phyloP scores from a whole-genome alignment of 257 asterid species.

The Plantago ovata region DNA sequence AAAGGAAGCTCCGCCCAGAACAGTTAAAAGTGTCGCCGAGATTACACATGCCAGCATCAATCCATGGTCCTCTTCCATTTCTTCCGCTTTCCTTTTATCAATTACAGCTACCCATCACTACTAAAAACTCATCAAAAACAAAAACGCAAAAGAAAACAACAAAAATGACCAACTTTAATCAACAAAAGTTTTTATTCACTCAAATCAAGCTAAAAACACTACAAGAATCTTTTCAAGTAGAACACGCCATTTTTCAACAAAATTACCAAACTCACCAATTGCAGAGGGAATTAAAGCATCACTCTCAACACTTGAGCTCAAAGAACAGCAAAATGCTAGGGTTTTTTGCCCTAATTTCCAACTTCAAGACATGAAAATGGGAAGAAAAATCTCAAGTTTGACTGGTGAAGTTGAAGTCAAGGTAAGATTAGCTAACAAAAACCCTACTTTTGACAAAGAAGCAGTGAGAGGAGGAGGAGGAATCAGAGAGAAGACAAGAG shows the following conservation, averaged over 20 bases:
- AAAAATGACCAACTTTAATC: conserved; percentile 1
- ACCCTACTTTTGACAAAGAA: conserved; percentile 14
- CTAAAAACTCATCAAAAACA: background rate
- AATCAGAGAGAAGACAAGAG: too few species aligned
- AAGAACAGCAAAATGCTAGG: conserved; percentile 32
- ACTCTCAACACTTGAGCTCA: conserved; percentile 28
- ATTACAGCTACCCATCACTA: conserved; percentile 11
- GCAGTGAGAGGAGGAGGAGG: too few species aligned
- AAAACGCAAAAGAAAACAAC: background rate
- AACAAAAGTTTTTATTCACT: too few species aligned
- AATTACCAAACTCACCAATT: conserved; percentile 26
- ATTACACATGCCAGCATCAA: conserved; percentile 82
- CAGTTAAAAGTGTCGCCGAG: conserved; percentile 77
- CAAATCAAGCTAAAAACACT: too few species aligned
- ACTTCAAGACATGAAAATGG: conserved; percentile 31
- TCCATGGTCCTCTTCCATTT: conserved; percentile 70
- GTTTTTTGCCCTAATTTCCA: conserved; percentile 38
- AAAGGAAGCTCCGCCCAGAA: conserved; percentile 78
- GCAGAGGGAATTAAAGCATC: conserved; percentile 37
- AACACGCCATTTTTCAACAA: background rate
- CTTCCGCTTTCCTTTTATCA: conserved; percentile 41
- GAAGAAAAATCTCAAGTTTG: conserved; percentile 15
- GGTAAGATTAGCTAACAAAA: conserved; percentile 22
- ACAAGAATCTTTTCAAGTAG: too few species aligned
- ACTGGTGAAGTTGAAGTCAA: conserved; percentile 31